Evolutionary conservation across 352 stramenopile species (phyloP), one percentile per base, ranked within the genome.

Genomic region (Phytophthora tubulina): DNA sequence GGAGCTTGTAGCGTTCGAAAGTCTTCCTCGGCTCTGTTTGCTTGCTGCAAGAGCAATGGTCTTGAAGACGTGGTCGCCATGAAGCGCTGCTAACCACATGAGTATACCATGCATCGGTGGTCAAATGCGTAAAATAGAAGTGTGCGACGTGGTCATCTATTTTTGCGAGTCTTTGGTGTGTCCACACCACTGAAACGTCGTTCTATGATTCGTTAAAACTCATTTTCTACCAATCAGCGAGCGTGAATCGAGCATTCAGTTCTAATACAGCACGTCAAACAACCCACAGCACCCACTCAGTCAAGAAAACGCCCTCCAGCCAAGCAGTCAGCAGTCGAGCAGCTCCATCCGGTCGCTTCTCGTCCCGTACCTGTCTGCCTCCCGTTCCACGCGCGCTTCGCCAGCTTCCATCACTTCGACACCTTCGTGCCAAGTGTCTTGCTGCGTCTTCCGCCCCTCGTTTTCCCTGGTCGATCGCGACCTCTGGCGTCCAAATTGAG

Each of bases 291-390:
- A 6, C 15, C 3, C 45, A 17, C 36, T 36, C 70, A 77, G 57
- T 77, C 36, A 21, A 73, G 64, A 77, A 77, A 77, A 73, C 70
- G 70, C 70, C 59, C 70, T 70, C 69, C 64, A 77, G 45, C 64
- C 70, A 77, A 73, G 56, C 52, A 75, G 49, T 63, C 57, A 6
- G n/a, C 36, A 60, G 51, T 53, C 53, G 49, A 70, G 36, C 46
- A 58, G 49, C 52, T 67, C 61, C 42, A 44, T 7, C 44, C 17
- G 30, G 49, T 42, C 49, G 49, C 42, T 55, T 33, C 10, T 49
- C 46, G 30, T 33, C 48, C n/a, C 11, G 8, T 32, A 8, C 17
- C 10, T 45, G 10, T n/a, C 48, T 17, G 51, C 13, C 9, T 33
- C 13, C 39, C 39, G 49, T 45, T 33, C 48, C 49, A 27, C 39